These are phyloP conservation scores for Aspergillus ochraceus DNA, from an alignment of 2,329 filamentous ascomycete genomes.

Conservation along the genomic window DNA sequence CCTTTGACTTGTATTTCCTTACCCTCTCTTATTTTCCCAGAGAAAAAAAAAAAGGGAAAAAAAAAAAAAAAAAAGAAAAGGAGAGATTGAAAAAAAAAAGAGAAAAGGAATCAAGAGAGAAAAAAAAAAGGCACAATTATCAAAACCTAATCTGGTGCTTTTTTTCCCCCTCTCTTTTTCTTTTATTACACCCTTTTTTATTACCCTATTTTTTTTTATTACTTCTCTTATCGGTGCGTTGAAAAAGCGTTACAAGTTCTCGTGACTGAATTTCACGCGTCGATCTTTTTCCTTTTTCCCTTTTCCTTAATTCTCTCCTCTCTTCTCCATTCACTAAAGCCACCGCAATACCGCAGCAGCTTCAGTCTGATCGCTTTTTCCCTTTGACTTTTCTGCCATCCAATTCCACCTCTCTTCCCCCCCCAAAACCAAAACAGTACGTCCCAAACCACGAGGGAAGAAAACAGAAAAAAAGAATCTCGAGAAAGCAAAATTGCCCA, in stretches of 20 bases:
- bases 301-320: constrained; percentile 15
- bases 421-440: constrained; percentile 16
- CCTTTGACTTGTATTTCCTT: constrained; percentile 15
- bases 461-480: constrained; percentile 8
- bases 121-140: not conserved
- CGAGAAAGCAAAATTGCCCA: constrained; percentile 9
- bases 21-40: constrained; percentile 3
- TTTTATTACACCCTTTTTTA: constrained; percentile 9
- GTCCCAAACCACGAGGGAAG: constrained; percentile 12
- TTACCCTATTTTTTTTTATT: constrained; percentile 7
- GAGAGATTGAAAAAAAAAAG: not conserved
- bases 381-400: not conserved
- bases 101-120: not conserved
- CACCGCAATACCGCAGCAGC: not conserved
- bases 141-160: not conserved
- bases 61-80: not conserved
- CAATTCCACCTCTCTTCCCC: constrained; percentile 6
- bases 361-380: not conserved
- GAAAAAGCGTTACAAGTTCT: constrained; percentile 4
- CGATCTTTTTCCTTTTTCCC: constrained; percentile 11
- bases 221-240: constrained; percentile 4
- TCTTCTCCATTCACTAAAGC: constrained; percentile 3
- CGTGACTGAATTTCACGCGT: constrained; percentile 12
- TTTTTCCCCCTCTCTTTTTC: not conserved
- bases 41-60: not conserved